Percentiles rank a stretch among this genome's conserved stretches.
Evolutionary conservation across 768 basidiomycete species (phyloP).

Genomic region (Leccinum subgranulosum): DNA sequence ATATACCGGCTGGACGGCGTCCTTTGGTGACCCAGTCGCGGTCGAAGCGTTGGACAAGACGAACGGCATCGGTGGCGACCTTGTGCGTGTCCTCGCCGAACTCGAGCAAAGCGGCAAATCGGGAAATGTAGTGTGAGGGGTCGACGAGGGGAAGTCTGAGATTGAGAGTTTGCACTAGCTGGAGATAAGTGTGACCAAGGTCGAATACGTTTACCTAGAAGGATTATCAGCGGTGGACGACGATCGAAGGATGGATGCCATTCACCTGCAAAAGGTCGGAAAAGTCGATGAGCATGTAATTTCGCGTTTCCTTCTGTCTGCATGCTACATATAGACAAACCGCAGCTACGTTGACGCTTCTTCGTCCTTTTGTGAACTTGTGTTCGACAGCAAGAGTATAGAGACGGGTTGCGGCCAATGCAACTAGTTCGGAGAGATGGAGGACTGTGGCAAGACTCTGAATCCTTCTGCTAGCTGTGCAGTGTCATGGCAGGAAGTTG

Average conservation of each 20-base stretch:
- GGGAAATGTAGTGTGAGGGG: slow-evolving; percentile 93
- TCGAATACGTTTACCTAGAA: slow-evolving; percentile 93
- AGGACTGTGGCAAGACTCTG: slow-evolving; percentile 77
- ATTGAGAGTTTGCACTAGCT: slow-evolving; percentile 85
- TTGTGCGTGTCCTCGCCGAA: slow-evolving; percentile 93
- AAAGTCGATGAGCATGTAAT: slow-evolving; percentile 98
- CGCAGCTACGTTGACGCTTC: slow-evolving; percentile 90
- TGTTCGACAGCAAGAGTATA: slow-evolving; percentile 94
- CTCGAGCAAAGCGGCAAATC: slow-evolving; percentile 91
- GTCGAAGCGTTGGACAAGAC: slow-evolving; percentile 91
- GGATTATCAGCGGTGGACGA: neutral
- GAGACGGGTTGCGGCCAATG: slow-evolving; percentile 76
- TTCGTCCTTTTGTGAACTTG: slow-evolving; percentile 92
- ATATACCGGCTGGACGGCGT: slow-evolving; percentile 93
- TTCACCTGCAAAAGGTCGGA: slow-evolving; percentile 88
- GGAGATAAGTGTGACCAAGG: slow-evolving; percentile 93
- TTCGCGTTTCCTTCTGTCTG: slow-evolving; percentile 83
- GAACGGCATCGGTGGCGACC: slow-evolving; percentile 90
- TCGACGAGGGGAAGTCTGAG: slow-evolving; percentile 87
- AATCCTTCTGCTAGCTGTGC: slow-evolving; percentile 75
- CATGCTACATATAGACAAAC: slow-evolving; percentile 96
- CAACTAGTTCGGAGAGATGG: slow-evolving; percentile 75
- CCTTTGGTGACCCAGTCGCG: slow-evolving; percentile 98
- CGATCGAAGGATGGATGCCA: neutral
- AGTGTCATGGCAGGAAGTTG: neutral